These are phyloP conservation scores for Penicillium odoratum DNA, from an alignment of 495 filamentous ascomycete genomes.

Conservation along the genomic window DNA sequence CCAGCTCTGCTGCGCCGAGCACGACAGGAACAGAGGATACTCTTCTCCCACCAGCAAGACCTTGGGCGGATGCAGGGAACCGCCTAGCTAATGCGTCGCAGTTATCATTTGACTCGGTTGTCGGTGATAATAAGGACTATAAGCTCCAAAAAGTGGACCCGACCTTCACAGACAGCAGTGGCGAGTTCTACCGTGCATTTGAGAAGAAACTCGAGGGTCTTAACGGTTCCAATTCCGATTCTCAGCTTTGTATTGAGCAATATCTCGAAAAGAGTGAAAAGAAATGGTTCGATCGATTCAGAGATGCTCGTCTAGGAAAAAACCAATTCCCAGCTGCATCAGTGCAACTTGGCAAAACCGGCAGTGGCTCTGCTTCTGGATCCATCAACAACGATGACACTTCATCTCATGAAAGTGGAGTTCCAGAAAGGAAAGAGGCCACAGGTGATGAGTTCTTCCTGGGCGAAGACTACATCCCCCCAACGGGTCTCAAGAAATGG, in stretches of 20 bases:
- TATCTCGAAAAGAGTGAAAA: constrained; percentile 69
- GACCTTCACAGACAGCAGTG: constrained; percentile 68
- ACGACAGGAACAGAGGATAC: constrained; percentile 45
- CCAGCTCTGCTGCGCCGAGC: constrained; percentile 29
- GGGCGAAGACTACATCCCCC: constrained; percentile 63
- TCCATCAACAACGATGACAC: constrained; percentile 41
- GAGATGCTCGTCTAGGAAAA: constrained; percentile 56
- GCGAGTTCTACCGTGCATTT: constrained; percentile 61
- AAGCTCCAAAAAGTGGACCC: constrained; percentile 69
- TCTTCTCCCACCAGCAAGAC: constrained; percentile 31
- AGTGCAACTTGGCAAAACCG: constrained; percentile 34
- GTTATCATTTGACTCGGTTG: constrained; percentile 54
- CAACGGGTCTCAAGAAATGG: constrained; percentile 60
- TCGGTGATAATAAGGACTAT: constrained; percentile 62
- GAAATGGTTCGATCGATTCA: constrained; percentile 66
- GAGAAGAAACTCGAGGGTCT: constrained; percentile 60
- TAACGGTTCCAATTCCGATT: constrained; percentile 56
- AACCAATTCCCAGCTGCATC: constrained; percentile 49
- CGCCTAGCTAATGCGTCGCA: constrained; percentile 49
- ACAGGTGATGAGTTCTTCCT: constrained; percentile 58
- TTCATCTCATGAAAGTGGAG: constrained; percentile 39
- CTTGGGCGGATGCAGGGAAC: constrained; percentile 36
- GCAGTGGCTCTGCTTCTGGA: constrained; percentile 32
- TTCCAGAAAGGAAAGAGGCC: constrained; percentile 23
- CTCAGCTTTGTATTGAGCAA: constrained; percentile 65